A percentile compares a stretch with the other conserved stretches of the same genome.
These are phyloP conservation scores for Diddensiella transvaalensis DNA, from an alignment of 805 yeast species.

Conservation along the genomic window DNA sequence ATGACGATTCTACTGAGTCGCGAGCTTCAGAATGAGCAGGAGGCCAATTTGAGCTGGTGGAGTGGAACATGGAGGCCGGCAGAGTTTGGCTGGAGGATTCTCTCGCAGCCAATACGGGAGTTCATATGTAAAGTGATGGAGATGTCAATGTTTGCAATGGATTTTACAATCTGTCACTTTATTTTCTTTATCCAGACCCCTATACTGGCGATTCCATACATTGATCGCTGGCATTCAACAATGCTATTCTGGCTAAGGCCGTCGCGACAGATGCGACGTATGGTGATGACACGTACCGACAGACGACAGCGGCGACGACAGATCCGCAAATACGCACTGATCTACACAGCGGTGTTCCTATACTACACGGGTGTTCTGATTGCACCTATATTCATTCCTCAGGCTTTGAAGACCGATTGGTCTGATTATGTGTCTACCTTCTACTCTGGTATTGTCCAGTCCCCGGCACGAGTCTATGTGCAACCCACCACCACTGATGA, in stretches of 20 bases:
- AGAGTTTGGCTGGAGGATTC: constrained; percentile 77
- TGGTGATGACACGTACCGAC: constrained; percentile 78
- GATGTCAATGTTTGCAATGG: constrained; percentile 85
- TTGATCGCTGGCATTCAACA: constrained; percentile 88
- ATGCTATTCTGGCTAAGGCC: constrained; percentile 96
- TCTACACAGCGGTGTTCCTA: constrained; percentile 58
- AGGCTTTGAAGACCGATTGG: constrained; percentile 1
- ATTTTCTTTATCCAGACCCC: constrained; percentile 81
- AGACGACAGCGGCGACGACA: constrained; percentile 65
- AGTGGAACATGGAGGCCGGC: constrained; percentile 46
- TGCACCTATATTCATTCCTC: constrained; percentile 66
- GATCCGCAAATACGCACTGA: constrained; percentile 73
- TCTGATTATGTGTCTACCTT: constrained; percentile 24
- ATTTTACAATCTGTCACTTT: constrained; percentile 80
- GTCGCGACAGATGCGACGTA: constrained; percentile 78
- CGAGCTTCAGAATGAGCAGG: constrained; percentile 53
- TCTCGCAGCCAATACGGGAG: constrained; percentile 84
- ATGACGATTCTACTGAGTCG: constrained; percentile 51
- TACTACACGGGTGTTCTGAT: constrained; percentile 63
- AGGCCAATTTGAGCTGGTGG: constrained; percentile 69
- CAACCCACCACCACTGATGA: background rate
- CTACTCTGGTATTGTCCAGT: constrained; percentile 34
- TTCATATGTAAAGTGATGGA: constrained; percentile 81
- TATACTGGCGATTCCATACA: constrained; percentile 66
- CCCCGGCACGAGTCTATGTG: constrained; percentile 5